Base-by-base conservation (phyloP, 208 protist species). In the Leishmania gerbilli region DNA sequence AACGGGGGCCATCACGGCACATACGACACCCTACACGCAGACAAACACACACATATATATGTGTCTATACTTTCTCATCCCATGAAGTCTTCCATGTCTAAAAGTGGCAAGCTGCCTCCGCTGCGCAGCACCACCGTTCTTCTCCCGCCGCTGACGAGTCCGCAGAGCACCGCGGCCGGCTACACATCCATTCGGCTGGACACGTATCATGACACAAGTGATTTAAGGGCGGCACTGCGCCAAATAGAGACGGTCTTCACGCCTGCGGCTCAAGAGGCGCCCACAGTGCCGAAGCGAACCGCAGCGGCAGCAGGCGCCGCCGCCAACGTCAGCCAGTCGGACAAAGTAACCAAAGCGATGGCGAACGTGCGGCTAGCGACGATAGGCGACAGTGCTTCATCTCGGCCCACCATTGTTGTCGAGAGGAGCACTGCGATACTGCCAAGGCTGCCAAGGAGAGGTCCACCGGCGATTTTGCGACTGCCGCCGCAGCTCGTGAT, bases 161-260 rank as follows among this genome's bases (percentile, higher is more conserved):
- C 47, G 31, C 11, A 72, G 45, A 27, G 37, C 34, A 58, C 37
- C 64, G 24, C 49, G 17, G 56, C 60, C 21, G 53, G 74, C 13
- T 76, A 76, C 47, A 51, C 67, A 15, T 76, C 78, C 9, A 79
- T 86, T 37, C 77, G 77, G 15, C 79, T 86, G 7, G 55, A 86
- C 58, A 86, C 82, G 11, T 86, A 86, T 53, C 74, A 86, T 40
- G 82, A 86, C 74, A 82, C 82, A 15, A 86, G 82, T 53, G 82
- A 79, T n/a, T 68, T 86, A 47, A 79, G 81, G 65, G 82, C 78
- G n/a, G 82, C 82, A 11, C 31, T 86, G 78, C 78, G 78, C 9
- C 53, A 86, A 58, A 56, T 86, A 68, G 78, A 79, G 53, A 74
- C 62, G 7, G 78, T 74, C 67, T 86, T 86, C n/a, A 49, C 68